These are phyloP conservation scores for Colletotrichum sp. DNA, from an alignment of 2,329 filamentous ascomycete species.

Conservation along the genomic window DNA sequence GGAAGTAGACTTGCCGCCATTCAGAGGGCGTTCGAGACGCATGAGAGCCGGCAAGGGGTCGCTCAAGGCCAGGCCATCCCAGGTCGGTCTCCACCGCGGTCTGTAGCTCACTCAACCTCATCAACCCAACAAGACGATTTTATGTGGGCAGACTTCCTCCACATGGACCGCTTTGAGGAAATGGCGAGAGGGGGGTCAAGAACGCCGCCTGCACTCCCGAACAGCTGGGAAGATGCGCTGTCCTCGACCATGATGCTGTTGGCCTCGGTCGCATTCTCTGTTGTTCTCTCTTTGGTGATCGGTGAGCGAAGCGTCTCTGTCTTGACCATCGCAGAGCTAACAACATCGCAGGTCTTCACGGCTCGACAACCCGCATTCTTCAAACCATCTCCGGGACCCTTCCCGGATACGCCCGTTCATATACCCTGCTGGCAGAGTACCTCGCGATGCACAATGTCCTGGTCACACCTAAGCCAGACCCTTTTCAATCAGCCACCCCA, in stretches of 20 bases:
- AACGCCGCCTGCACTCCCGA: neutral
- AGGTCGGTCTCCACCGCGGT: neutral
- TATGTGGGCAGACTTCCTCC: neutral
- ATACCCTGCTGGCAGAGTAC: constrained; percentile 1
- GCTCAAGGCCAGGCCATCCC: constrained; percentile 1
- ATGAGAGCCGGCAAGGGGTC: neutral
- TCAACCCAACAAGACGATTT: constrained; percentile 1
- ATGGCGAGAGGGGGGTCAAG: neutral
- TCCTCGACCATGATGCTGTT: constrained; percentile 21
- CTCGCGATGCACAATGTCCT: neutral
- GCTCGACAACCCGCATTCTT: neutral
- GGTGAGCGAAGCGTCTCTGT: neutral
- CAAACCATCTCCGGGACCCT: neutral
- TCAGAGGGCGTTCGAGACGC: constrained; percentile 3
- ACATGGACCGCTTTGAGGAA: constrained; percentile 17
- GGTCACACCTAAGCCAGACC: neutral
- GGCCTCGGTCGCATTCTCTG: constrained; percentile 20
- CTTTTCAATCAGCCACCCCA: neutral
- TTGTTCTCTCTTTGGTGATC: constrained; percentile 12
- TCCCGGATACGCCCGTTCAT: constrained; percentile 1
- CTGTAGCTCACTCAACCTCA: neutral
- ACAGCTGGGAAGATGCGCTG: constrained; percentile 16
- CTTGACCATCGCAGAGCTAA: neutral
- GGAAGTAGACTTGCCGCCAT: constrained; percentile 14
- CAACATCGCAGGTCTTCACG: neutral